Evolutionary conservation across 2,329 filamentous ascomycete genomes (phyloP).

Genomic region (Epichloe sp.): DNA sequence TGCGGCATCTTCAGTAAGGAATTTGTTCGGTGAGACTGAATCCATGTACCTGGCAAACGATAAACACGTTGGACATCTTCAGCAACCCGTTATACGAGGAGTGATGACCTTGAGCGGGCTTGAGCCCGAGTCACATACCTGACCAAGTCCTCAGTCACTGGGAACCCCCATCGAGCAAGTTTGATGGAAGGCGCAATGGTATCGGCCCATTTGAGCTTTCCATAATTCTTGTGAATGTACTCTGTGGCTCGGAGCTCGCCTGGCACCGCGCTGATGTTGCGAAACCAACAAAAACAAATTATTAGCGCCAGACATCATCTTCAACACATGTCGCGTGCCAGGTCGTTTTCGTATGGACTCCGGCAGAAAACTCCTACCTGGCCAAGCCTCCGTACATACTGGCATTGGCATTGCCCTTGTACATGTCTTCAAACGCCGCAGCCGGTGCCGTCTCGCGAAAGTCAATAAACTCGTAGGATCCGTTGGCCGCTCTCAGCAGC

Average conservation of each 20-base stretch:
- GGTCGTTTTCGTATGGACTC: no score
- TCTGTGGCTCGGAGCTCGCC: slow-evolving; percentile 63
- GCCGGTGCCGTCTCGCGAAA: slow-evolving; percentile 77
- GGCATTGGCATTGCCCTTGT: slow-evolving; percentile 48
- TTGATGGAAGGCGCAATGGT: slow-evolving; percentile 59
- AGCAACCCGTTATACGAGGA: no score
- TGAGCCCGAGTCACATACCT: slow-evolving; percentile 11
- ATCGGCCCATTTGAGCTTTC: slow-evolving; percentile 48
- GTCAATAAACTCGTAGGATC: slow-evolving; percentile 66
- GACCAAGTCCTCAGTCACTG: slow-evolving; percentile 56
- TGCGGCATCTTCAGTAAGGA: slow-evolving; percentile 54
- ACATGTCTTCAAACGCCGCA: slow-evolving; percentile 72
- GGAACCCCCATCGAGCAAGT: slow-evolving; percentile 61
- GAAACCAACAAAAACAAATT: neutral
- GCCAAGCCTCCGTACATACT: slow-evolving; percentile 61
- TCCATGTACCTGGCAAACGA: slow-evolving; percentile 42
- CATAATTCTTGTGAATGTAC: slow-evolving; percentile 57
- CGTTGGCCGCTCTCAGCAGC: slow-evolving; percentile 51
- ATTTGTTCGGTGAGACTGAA: slow-evolving; percentile 34
- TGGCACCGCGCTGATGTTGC: slow-evolving; percentile 41
- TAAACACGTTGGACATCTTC: neutral
- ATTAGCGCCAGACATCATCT: neutral
- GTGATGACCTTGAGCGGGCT: neutral
- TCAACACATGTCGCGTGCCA: no score
- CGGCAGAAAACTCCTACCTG: slow-evolving; percentile 32